phyloP scores from a whole-genome alignment of 2,329 filamentous ascomycete genomes.

The Cercospora sesami region DNA sequence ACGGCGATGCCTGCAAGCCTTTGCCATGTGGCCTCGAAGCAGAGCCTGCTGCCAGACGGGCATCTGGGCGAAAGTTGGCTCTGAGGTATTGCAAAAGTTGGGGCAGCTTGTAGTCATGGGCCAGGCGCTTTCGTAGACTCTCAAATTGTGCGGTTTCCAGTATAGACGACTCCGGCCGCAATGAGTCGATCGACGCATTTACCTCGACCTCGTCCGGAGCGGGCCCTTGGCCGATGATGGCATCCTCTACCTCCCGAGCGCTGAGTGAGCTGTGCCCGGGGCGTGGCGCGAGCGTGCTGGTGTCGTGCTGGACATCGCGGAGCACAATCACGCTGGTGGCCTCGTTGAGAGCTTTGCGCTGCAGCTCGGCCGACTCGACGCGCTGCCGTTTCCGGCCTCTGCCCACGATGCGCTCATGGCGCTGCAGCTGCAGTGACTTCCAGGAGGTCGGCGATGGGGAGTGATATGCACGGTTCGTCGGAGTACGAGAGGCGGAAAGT shows the following conservation, averaged over 20 bases:
- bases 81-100: constrained; percentile 32
- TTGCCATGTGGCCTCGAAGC: not conserved
- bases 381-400: constrained; percentile 33
- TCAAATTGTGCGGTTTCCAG: constrained; percentile 29
- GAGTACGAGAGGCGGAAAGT: not conserved
- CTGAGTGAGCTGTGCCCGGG: constrained; percentile 16
- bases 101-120: constrained; percentile 29
- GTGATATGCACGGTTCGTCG: not conserved
- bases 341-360: constrained; percentile 30
- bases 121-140: constrained; percentile 23
- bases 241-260: constrained; percentile 29
- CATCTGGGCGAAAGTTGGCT: not conserved
- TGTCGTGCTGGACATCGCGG: constrained; percentile 19
- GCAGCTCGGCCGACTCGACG: constrained; percentile 27
- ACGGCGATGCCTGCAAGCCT: constrained; percentile 14
- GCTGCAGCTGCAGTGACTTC: constrained; percentile 18
- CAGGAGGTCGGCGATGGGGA: not conserved
- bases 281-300: not conserved
- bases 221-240: constrained; percentile 20
- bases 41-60: not conserved
- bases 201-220: constrained; percentile 32
- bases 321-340: constrained; percentile 30
- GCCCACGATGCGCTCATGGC: constrained; percentile 30
- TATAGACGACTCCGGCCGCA: constrained; percentile 29
- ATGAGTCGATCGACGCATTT: constrained; percentile 33